Conservation (phyloP, 192 early-diverging fungal genomes). For the Hyaloraphidium curvatum region DNA sequence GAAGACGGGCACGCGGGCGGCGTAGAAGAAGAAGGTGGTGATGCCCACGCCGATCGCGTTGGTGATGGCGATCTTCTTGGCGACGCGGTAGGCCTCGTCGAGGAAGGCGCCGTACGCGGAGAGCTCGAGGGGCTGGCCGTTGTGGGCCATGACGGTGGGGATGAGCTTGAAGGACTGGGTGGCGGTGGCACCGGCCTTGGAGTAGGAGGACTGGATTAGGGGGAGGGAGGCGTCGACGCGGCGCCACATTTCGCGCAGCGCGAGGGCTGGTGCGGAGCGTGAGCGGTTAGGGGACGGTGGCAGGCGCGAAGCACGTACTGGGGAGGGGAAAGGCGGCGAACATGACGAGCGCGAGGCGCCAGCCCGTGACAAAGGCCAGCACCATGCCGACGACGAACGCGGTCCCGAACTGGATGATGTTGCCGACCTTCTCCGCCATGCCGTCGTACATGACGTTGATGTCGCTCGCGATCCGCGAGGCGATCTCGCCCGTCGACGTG, state of each 20-base stretch:
- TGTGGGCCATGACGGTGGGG: constrained; percentile 75
- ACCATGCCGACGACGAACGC: background rate
- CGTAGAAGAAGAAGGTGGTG: no score
- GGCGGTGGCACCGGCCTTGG: constrained; percentile 63
- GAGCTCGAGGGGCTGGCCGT: constrained; percentile 47
- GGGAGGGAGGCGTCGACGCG: no score
- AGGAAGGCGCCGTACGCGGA: constrained; percentile 33
- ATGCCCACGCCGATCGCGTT: no score
- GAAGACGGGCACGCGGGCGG: no score
- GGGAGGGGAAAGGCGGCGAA: background rate
- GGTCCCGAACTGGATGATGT: background rate
- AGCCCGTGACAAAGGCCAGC: background rate
- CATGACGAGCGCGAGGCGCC: background rate
- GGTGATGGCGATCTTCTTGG: no score
- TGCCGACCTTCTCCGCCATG: constrained; percentile 53
- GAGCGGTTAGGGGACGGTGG: no score
- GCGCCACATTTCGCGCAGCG: no score
- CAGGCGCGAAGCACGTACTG: no score
- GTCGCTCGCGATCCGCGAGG: constrained; percentile 70
- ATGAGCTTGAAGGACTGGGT: constrained; percentile 65
- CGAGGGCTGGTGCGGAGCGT: no score
- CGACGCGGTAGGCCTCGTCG: no score
- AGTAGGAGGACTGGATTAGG: no score
- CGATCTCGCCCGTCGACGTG: constrained; percentile 56
- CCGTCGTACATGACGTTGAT: constrained; percentile 76